Conservation (phyloP, 2,329 filamentous ascomycete species). For the Exophiala dermatitidis region DNA sequence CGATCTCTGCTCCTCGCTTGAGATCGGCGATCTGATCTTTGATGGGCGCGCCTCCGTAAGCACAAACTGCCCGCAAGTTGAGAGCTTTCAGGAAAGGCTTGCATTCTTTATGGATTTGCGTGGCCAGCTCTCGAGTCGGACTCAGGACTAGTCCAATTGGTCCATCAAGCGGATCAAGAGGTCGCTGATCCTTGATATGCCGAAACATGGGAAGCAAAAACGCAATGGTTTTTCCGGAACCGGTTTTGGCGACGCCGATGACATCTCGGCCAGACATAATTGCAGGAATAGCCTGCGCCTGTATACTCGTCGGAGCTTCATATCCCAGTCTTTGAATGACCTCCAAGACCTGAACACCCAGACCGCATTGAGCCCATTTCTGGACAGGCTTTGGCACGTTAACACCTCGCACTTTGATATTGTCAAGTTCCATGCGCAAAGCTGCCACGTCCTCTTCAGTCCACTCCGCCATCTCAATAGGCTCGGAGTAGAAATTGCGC, state of each 20-base stretch:
- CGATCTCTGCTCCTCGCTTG: constrained; percentile 88
- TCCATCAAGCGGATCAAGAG: constrained; percentile 75
- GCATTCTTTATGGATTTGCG: constrained; percentile 89
- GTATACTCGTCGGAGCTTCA: constrained; percentile 84
- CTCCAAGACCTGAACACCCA: constrained; percentile 78
- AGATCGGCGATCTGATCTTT: constrained; percentile 96
- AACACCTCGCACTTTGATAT: constrained; percentile 85
- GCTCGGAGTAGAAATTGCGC: constrained; percentile 93
- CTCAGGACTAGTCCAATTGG: constrained; percentile 86
- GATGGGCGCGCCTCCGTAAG: constrained; percentile 90
- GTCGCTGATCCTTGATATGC: constrained; percentile 88
- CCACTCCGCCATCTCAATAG: constrained; percentile 72
- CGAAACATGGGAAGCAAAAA: constrained; percentile 96
- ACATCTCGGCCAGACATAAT: constrained; percentile 96
- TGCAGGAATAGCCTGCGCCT: constrained; percentile 87
- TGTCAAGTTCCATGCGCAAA: constrained; percentile 79
- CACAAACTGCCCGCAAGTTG: constrained; percentile 77
- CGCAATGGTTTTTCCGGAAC: constrained; percentile 93
- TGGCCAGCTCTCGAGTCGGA: constrained; percentile 85
- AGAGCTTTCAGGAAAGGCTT: constrained; percentile 88
- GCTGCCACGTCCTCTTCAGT: constrained; percentile 76
- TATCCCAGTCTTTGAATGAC: constrained; percentile 76
- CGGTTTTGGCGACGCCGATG: constrained; percentile 93
- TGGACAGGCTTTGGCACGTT: constrained; percentile 88
- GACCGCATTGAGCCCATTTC: constrained; percentile 93